Conservation (phyloP, 495 filamentous ascomycete genomes). For the Podospora tetraspora region DNA sequence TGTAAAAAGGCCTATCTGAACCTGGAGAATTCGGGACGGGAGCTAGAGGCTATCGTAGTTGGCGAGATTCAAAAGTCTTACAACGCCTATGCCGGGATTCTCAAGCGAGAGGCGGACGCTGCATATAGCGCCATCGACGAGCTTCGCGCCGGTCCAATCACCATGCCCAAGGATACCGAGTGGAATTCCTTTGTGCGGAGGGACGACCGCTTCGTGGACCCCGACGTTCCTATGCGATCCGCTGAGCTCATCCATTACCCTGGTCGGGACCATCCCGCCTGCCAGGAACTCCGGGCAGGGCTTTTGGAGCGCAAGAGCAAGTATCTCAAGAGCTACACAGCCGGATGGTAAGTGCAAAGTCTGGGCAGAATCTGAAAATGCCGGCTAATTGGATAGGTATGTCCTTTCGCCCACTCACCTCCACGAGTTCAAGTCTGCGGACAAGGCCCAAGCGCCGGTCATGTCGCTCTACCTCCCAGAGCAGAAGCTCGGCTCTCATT, state of each 20-base stretch:
- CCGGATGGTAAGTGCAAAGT: conserved; percentile 70
- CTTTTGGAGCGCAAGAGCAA: conserved; percentile 97
- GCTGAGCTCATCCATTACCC: conserved; percentile 86
- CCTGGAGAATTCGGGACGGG: conserved; percentile 86
- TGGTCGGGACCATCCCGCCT: conserved; percentile 83
- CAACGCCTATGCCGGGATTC: conserved; percentile 81
- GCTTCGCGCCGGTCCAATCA: conserved; percentile 75
- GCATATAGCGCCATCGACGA: conserved; percentile 71
- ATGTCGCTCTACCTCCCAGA: conserved; percentile 96
- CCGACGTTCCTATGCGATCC: conserved; percentile 68
- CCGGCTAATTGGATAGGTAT: conserved; percentile 62
- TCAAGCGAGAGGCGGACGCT: conserved; percentile 83
- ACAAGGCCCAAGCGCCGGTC: conserved; percentile 62
- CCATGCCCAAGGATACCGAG: conserved; percentile 86
- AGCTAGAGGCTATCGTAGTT: conserved; percentile 91
- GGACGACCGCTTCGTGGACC: conserved; percentile 85
- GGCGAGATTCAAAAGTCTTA: conserved; percentile 97
- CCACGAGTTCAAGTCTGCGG: conserved; percentile 94
- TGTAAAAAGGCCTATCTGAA: conserved; percentile 77
- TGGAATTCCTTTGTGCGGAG: conserved; percentile 79
- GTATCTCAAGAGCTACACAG: conserved; percentile 95
- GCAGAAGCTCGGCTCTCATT: conserved; percentile 91
- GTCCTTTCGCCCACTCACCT: conserved; percentile 93
- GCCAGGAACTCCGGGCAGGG: conserved; percentile 79
- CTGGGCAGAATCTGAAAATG: background rate